These are phyloP conservation scores for Trichosporon sp. DNA, from an alignment of 1,284 basidiomycete species.

Conservation along the genomic window DNA sequence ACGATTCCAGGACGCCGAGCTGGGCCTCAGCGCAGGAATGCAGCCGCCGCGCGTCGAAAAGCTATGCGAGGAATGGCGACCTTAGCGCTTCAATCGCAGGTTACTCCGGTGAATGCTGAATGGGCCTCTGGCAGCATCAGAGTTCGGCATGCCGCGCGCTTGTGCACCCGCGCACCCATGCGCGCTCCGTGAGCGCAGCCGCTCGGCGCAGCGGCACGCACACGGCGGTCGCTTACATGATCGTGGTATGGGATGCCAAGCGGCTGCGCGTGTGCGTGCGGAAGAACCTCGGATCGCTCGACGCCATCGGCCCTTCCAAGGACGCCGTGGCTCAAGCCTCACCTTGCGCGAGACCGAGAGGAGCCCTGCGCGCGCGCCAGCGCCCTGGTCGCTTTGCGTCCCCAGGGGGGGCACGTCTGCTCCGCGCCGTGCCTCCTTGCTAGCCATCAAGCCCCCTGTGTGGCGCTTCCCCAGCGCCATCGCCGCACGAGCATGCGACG, in stretches of 20 bases:
- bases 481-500: neutral
- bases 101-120: neutral
- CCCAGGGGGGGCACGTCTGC: neutral
- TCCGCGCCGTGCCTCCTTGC: neutral
- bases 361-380: neutral
- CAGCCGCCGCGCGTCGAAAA: neutral
- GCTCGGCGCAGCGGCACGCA: neutral
- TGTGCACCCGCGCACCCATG: no score
- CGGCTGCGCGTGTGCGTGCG: neutral
- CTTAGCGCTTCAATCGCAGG: neutral
- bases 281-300: neutral
- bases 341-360: neutral
- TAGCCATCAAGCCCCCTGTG: neutral
- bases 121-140: no score
- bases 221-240: neutral
- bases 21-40: neutral
- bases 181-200: neutral
- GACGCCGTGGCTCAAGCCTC: neutral
- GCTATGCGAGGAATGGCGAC: neutral
- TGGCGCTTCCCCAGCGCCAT: neutral
- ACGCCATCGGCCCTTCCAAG: neutral
- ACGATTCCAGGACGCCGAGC: no score
- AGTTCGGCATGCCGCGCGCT: neutral
- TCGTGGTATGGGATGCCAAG: neutral
- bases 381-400: neutral